Evolutionary conservation across 345 rosid genomes (phyloP).

Genomic region (Nephelium lappaceum): DNA sequence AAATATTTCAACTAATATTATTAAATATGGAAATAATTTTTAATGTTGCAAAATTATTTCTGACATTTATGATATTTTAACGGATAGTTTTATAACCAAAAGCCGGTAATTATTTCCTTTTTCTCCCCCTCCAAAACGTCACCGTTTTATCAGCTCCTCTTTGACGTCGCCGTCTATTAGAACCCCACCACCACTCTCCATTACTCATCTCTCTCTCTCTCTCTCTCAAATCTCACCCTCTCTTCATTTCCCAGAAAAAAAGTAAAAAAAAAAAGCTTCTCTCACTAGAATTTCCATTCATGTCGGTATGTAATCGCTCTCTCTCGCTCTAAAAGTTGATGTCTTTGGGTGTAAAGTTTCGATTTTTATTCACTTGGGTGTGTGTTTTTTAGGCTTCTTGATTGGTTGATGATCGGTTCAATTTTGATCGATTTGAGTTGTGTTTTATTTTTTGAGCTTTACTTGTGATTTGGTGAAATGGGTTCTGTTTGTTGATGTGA

Average conservation of each 20-base stretch:
- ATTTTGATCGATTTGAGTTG: slow-evolving; percentile 15
- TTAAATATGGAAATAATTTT: no score
- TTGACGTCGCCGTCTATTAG: slow-evolving; percentile 29
- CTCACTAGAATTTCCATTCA: slow-evolving; percentile 41
- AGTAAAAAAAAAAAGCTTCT: slow-evolving; percentile 5
- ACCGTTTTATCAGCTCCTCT: neutral
- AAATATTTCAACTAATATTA: no score
- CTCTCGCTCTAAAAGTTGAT: slow-evolving; percentile 7
- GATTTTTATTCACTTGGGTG: neutral
- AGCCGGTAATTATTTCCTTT: neutral
- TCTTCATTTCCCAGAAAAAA: neutral
- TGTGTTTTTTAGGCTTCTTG: slow-evolving; percentile 5
- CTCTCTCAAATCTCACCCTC: slow-evolving; percentile 17
- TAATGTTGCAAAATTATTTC: no score
- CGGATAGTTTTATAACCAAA: no score
- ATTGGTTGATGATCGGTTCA: slow-evolving; percentile 13
- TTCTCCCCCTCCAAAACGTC: slow-evolving; percentile 27
- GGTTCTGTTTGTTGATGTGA: slow-evolving; percentile 10
- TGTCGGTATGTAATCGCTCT: slow-evolving; percentile 58
- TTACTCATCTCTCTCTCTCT: neutral
- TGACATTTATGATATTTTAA: no score
- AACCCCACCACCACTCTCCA: slow-evolving; percentile 17
- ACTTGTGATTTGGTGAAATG: slow-evolving; percentile 9
- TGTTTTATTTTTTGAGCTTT: slow-evolving; percentile 15
- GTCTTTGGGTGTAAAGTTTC: slow-evolving; percentile 7